Evolutionary conservation across 768 basidiomycete genomes (phyloP).

Genomic region (Candolleomyces efflorescens): DNA sequence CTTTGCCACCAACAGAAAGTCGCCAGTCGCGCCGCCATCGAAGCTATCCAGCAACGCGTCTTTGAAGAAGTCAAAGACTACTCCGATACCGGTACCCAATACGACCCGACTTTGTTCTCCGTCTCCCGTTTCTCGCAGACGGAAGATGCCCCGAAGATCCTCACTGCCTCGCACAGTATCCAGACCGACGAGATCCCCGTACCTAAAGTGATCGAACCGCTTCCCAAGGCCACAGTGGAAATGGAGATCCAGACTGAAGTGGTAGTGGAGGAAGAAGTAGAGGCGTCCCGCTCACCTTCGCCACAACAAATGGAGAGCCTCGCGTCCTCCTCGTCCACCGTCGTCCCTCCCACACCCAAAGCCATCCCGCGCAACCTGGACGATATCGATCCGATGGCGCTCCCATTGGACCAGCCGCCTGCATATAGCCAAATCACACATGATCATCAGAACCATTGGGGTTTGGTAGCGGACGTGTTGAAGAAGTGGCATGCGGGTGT

Average conservation of each 20-base stretch:
- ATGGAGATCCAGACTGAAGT: constrained; percentile 68
- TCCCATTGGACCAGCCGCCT: constrained; percentile 56
- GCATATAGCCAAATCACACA: constrained; percentile 63
- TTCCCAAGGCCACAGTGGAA: constrained; percentile 33
- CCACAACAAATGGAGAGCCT: constrained; percentile 45
- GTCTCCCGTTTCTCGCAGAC: constrained; percentile 53
- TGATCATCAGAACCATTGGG: constrained; percentile 45
- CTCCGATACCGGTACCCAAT: constrained; percentile 68
- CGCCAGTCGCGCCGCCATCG: constrained; percentile 41
- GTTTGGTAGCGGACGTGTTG: constrained; percentile 53
- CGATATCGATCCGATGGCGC: constrained; percentile 18
- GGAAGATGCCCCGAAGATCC: constrained; percentile 48
- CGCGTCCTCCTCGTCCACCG: constrained; percentile 71
- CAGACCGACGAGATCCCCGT: constrained; percentile 50
- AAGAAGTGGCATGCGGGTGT: constrained; percentile 70
- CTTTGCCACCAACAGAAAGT: constrained; percentile 52
- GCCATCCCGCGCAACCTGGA: constrained; percentile 31
- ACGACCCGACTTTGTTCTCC: constrained; percentile 54
- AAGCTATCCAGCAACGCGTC: constrained; percentile 20
- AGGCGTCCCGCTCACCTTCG: constrained; percentile 41
- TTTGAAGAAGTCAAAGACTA: constrained; percentile 72
- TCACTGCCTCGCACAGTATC: constrained; percentile 41
- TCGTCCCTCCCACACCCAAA: constrained; percentile 68
- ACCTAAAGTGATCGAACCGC: constrained; percentile 19
- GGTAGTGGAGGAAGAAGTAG: constrained; percentile 22